These are phyloP conservation scores for Trypanosomatidae sp. DNA, from an alignment of 208 protist species.

Conservation along the genomic window DNA sequence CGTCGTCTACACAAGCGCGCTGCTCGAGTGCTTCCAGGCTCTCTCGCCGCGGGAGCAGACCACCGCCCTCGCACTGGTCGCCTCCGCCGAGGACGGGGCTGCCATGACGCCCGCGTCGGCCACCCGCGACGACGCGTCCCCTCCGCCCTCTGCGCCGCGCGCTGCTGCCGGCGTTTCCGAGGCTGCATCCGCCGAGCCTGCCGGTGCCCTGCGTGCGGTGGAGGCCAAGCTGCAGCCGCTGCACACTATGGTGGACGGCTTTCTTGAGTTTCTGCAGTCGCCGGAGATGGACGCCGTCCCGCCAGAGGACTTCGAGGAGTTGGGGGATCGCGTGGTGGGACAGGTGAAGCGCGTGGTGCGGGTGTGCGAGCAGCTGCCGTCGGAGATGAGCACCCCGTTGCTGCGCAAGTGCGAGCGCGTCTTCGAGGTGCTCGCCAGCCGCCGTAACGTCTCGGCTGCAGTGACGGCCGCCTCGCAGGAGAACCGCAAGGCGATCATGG, in stretches of 20 bases:
- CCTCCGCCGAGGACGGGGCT: too few species aligned
- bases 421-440: slow-evolving; percentile 12
- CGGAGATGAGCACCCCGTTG: slow-evolving; percentile 33
- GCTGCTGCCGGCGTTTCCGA: too few species aligned
- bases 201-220: neutral
- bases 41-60: too few species aligned
- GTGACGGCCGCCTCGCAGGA: neutral
- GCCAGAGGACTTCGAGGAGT: slow-evolving; percentile 25
- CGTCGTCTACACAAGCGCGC: too few species aligned
- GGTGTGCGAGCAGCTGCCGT: slow-evolving; percentile 44
- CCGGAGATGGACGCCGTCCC: slow-evolving; percentile 23
- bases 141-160: neutral
- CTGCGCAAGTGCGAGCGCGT: slow-evolving; percentile 49
- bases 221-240: slow-evolving; percentile 32
- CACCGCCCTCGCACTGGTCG: too few species aligned
- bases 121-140: too few species aligned
- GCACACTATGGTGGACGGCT: slow-evolving; percentile 65
- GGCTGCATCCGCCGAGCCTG: neutral
- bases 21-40: too few species aligned
- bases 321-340: slow-evolving; percentile 30
- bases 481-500: slow-evolving; percentile 11
- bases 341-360: slow-evolving; percentile 52
- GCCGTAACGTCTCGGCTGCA: neutral
- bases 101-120: too few species aligned
- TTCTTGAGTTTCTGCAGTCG: slow-evolving; percentile 51